Conservation (phyloP, 371 early-diverging fungal species). For the Apophysomyces variabilis region DNA sequence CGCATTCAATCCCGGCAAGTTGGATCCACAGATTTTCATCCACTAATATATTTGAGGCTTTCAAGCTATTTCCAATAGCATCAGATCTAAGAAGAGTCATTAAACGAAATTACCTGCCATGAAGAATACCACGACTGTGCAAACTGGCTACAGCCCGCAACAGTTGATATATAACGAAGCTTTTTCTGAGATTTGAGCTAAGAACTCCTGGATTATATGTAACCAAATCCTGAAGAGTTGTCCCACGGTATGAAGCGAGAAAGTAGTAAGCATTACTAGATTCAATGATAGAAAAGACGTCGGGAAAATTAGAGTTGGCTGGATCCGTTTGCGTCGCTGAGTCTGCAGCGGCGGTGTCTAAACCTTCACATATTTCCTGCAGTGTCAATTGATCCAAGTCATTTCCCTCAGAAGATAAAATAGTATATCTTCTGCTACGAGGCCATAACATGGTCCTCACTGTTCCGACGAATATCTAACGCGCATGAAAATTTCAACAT, state of each 20-base stretch:
- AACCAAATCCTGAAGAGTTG: constrained; percentile 65
- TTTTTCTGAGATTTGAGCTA: constrained; percentile 63
- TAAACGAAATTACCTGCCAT: constrained; percentile 48
- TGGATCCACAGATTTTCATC: constrained; percentile 71
- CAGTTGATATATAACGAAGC: constrained; percentile 65
- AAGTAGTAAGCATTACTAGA: constrained; percentile 61
- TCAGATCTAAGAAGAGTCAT: background rate
- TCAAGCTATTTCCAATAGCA: constrained; percentile 28
- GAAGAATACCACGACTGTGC: constrained; percentile 60
- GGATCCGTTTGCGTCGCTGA: constrained; percentile 19
- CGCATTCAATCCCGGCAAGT: constrained; percentile 63
- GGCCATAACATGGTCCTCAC: constrained; percentile 50
- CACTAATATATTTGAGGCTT: constrained; percentile 64
- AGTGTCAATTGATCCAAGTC: constrained; percentile 26
- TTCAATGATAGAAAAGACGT: constrained; percentile 65
- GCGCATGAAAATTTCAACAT: background rate
- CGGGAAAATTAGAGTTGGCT: constrained; percentile 57
- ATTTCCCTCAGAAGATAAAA: constrained; percentile 14
- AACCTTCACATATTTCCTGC: constrained; percentile 18
- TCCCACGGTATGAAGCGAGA: constrained; percentile 59
- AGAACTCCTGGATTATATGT: constrained; percentile 68
- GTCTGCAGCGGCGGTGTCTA: background rate
- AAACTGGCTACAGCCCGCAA: constrained; percentile 56
- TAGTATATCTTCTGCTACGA: constrained; percentile 38
- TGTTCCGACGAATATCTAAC: constrained; percentile 39